Conservation (phyloP, 2,329 filamentous ascomycete species). For the Colletotrichum sp. region DNA sequence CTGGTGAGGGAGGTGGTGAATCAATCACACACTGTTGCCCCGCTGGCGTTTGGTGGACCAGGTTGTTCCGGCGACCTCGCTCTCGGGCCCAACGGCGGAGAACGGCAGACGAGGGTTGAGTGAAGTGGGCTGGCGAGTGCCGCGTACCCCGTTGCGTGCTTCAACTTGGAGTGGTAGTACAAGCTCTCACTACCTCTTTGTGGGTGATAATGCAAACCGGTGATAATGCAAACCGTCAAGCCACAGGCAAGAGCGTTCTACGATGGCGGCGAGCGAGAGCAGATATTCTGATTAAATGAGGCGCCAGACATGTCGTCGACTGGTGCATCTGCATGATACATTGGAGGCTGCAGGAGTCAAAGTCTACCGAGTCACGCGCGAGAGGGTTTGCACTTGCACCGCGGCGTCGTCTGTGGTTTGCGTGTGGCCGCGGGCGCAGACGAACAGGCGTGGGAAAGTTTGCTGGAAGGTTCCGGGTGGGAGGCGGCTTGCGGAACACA, state of each 20-base stretch:
- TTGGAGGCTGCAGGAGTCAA: slow-evolving; percentile 1
- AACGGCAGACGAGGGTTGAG: not conserved
- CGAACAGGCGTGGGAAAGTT: not conserved
- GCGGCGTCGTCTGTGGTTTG: not conserved
- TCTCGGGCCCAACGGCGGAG: slow-evolving; percentile 1
- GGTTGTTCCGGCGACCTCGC: not conserved
- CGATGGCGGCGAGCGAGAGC: not conserved
- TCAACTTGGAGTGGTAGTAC: not conserved
- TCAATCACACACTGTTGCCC: not conserved
- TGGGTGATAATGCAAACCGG: not conserved
- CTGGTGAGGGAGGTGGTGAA: not conserved
- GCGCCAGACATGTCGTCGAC: not conserved
- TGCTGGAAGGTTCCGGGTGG: slow-evolving; percentile 7
- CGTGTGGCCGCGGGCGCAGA: not conserved
- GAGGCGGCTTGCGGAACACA: not conserved
- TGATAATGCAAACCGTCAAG: not conserved
- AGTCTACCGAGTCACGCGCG: slow-evolving; percentile 13
- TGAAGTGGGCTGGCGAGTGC: not conserved
- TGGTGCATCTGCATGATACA: not conserved
- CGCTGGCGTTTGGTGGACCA: not conserved
- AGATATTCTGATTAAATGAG: not conserved
- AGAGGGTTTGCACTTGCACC: not conserved
- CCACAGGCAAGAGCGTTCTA: not conserved
- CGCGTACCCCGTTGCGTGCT: not conserved
- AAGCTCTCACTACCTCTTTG: not conserved